Evolutionary conservation across 306 rosid genomes (phyloP).

Genomic region (Rosa lucieae): DNA sequence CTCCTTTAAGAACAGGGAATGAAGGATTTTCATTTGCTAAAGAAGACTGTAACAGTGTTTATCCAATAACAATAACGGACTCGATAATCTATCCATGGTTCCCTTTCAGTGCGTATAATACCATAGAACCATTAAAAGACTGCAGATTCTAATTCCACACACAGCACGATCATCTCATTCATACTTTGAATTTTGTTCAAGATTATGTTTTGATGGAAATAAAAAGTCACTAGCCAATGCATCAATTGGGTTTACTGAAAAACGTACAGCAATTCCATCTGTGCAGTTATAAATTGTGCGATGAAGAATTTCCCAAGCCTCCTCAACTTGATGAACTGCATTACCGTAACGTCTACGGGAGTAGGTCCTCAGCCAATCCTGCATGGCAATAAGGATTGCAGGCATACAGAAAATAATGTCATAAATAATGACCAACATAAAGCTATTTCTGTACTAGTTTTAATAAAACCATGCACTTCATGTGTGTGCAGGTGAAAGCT

Average conservation of each 20-base stretch:
- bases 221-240: not conserved
- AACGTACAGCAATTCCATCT: conserved; percentile 84
- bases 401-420: not conserved
- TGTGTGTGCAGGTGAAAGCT: not conserved
- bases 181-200: not conserved
- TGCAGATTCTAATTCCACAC: not conserved
- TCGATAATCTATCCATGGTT: not conserved
- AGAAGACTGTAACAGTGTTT: not conserved
- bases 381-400: conserved; percentile 23
- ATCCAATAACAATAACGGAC: not conserved
- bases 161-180: not conserved
- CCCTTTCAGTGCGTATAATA: not conserved
- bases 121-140: not conserved
- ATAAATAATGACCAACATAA: not conserved
- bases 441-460: not conserved
- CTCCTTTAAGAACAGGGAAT: not conserved
- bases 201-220: not conserved
- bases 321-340: conserved; percentile 61
- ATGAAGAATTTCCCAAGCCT: conserved; percentile 92
- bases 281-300: conserved; percentile 84
- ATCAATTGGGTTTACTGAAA: conserved; percentile 7
- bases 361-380: conserved; percentile 87
- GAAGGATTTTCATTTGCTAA: not conserved
- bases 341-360: conserved; percentile 80
- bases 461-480: not conserved